phyloP scores from a whole-genome alignment of 108 stramenopile genomes.

The Stephanodiscus minutulus region DNA sequence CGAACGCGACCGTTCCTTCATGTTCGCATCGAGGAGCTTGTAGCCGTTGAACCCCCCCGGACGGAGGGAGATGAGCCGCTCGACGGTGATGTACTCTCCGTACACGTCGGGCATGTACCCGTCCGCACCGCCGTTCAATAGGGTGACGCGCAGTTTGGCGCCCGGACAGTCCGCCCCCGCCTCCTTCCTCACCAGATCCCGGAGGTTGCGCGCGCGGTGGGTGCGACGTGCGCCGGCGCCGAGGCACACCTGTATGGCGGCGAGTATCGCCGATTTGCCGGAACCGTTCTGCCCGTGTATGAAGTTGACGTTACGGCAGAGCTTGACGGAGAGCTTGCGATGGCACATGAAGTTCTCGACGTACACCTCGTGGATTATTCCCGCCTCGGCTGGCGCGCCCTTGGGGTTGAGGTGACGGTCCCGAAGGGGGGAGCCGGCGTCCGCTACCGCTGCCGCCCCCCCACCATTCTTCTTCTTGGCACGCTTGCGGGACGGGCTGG shows the following conservation, averaged over 20 bases:
- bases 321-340: constrained; percentile 63
- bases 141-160: constrained; percentile 85
- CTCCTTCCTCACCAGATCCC: constrained; percentile 89
- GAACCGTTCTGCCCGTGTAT: constrained; percentile 93
- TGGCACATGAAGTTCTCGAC: constrained; percentile 98
- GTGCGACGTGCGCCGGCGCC: constrained; percentile 90
- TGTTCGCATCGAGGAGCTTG: constrained; percentile 67
- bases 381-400: constrained; percentile 63
- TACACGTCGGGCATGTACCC: constrained; percentile 85
- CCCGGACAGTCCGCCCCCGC: constrained; percentile 50
- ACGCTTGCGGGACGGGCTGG: background rate
- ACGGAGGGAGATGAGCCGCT: constrained; percentile 73
- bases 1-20: constrained; percentile 51
- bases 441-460: background rate
- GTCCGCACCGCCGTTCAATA: constrained; percentile 89
- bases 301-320: constrained; percentile 93
- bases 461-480: constrained; percentile 8
- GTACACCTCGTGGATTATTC: constrained; percentile 74
- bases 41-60: constrained; percentile 78
- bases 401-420: constrained; percentile 43
- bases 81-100: constrained; percentile 89
- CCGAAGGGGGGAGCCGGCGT: constrained; percentile 24
- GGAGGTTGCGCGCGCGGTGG: constrained; percentile 83
- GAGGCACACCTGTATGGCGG: constrained; percentile 96
- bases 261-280: constrained; percentile 94